Evolutionary conservation across 305 asterid genomes (phyloP).

Genomic region (Solanum hybrid): DNA sequence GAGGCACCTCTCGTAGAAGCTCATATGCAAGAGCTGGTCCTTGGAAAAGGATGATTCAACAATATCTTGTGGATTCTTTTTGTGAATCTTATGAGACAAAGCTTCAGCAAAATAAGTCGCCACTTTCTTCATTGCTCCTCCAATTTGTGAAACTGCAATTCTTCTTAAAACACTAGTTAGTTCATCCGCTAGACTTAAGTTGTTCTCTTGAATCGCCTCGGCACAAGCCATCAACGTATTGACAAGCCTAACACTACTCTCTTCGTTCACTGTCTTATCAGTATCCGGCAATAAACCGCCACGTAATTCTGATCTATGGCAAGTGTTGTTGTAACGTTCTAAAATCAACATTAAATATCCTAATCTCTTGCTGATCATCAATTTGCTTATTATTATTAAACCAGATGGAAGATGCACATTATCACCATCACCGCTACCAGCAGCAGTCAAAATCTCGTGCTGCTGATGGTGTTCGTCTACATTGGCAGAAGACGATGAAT

Average conservation of each 20-base stretch:
- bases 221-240: too few species aligned
- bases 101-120: not conserved
- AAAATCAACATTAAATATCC: too few species aligned
- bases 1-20: not conserved
- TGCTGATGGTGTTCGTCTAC: not conserved
- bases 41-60: not conserved
- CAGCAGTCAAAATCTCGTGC: not conserved
- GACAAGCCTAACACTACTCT: too few species aligned
- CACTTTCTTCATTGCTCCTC: not conserved
- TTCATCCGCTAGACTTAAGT: too few species aligned
- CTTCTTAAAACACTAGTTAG: too few species aligned
- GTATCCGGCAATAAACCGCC: too few species aligned
- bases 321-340: too few species aligned
- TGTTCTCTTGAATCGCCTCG: too few species aligned
- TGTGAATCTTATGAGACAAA: not conserved
- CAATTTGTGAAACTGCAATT: not conserved
- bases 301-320: too few species aligned
- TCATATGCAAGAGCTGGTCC: not conserved
- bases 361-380: too few species aligned
- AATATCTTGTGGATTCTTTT: not conserved
- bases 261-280: too few species aligned
- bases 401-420: not conserved
- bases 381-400: not conserved
- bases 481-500: not conserved
- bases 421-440: not conserved